phyloP scores from a whole-genome alignment of 1,284 basidiomycete genomes.

The Inonotus hispidus region DNA sequence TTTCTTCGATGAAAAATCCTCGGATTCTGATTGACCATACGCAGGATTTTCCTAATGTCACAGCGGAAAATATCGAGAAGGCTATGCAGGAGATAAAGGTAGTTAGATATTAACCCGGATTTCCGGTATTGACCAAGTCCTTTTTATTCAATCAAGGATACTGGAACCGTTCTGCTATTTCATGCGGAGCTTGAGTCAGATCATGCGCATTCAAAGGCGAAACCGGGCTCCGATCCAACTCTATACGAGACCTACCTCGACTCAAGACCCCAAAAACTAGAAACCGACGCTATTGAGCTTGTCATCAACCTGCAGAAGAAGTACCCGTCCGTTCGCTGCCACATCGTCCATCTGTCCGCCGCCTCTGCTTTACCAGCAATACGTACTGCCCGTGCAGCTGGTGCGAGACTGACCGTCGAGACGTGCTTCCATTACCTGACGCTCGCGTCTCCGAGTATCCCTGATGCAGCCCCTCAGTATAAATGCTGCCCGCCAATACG shows the following conservation, averaged over 20 bases:
- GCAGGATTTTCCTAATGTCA: slow-evolving; percentile 88
- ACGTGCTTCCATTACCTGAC: slow-evolving; percentile 94
- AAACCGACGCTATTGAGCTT: slow-evolving; percentile 72
- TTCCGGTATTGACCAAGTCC: not conserved
- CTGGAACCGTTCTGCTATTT: slow-evolving; percentile 71
- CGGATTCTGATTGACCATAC: not conserved
- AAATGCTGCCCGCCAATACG: slow-evolving; percentile 97
- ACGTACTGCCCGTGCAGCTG: slow-evolving; percentile 56
- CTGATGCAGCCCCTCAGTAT: slow-evolving; percentile 71
- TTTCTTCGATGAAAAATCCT: not conserved
- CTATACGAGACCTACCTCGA: slow-evolving; percentile 77
- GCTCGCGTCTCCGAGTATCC: slow-evolving; percentile 55
- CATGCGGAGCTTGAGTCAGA: slow-evolving; percentile 78
- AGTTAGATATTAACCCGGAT: slow-evolving; percentile 18
- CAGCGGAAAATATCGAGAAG: slow-evolving; percentile 56
- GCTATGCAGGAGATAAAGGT: slow-evolving; percentile 78
- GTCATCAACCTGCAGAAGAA: slow-evolving; percentile 58
- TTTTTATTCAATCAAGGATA: slow-evolving; percentile 41
- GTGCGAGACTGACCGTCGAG: slow-evolving; percentile 77
- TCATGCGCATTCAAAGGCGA: slow-evolving; percentile 14
- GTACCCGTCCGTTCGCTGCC: slow-evolving; percentile 71
- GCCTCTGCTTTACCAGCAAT: slow-evolving; percentile 74
- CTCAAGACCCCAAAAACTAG: slow-evolving; percentile 76
- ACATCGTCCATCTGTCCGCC: slow-evolving; percentile 92
- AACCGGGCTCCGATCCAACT: slow-evolving; percentile 35